Evolutionary conservation across 768 basidiomycete genomes (phyloP).

Genomic region (Trametes punicea): DNA sequence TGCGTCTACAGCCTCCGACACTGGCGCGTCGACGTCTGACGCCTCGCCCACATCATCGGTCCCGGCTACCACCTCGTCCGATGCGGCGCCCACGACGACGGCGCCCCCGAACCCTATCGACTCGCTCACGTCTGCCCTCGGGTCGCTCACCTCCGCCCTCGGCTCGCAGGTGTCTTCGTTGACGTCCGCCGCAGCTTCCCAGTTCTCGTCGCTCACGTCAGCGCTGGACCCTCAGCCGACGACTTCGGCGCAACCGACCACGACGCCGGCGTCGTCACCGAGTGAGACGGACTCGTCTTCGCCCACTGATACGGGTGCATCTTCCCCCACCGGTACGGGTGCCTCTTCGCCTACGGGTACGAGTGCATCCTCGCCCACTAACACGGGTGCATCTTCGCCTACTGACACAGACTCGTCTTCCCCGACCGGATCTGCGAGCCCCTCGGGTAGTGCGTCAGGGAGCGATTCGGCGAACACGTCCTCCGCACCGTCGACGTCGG

Average conservation of each 20-base stretch:
- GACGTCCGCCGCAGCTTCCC: background rate
- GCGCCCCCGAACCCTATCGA: background rate
- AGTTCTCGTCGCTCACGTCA: constrained; percentile 1
- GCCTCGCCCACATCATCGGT: no score
- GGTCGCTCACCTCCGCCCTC: background rate
- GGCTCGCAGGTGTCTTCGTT: constrained; percentile 3
- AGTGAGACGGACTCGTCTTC: background rate
- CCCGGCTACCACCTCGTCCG: background rate
- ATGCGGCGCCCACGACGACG: constrained; percentile 3
- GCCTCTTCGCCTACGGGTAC: background rate
- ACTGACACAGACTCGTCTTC: background rate
- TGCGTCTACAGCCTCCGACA: background rate
- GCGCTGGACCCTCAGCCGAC: background rate
- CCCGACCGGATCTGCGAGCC: background rate
- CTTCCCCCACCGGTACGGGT: background rate
- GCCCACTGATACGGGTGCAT: background rate
- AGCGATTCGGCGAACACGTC: background rate
- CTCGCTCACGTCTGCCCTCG: background rate
- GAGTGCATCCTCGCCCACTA: background rate
- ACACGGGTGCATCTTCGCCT: background rate
- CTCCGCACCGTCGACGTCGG: background rate
- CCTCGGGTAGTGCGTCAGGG: constrained; percentile 2
- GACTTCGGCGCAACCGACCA: no score
- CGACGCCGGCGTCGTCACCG: background rate
- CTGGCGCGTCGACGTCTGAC: no score